Evolutionary conservation across 2,329 filamentous ascomycete species (phyloP).

Genomic region (Basipetospora sp.): DNA sequence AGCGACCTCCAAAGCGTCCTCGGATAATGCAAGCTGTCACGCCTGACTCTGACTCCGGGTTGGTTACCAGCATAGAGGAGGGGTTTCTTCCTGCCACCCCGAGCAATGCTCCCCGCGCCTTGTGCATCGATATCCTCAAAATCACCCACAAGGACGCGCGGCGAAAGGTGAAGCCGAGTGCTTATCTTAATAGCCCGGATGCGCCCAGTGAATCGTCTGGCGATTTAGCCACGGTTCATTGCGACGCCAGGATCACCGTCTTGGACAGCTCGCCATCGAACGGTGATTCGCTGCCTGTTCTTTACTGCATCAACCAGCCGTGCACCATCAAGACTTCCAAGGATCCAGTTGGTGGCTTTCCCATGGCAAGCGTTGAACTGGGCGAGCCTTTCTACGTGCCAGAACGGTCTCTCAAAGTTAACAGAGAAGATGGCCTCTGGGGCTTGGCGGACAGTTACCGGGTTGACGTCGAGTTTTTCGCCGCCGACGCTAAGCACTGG

Average conservation of each 20-base stretch:
- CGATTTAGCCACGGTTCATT: constrained; percentile 17
- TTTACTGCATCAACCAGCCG: constrained; percentile 39
- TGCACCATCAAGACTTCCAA: constrained; percentile 37
- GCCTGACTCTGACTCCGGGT: not conserved
- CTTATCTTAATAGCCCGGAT: constrained; percentile 14
- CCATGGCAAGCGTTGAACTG: constrained; percentile 33
- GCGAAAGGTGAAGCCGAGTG: constrained; percentile 20
- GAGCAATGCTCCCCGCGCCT: constrained; percentile 10
- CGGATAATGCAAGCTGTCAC: not conserved
- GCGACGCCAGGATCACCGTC: constrained; percentile 25
- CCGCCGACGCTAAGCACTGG: constrained; percentile 34
- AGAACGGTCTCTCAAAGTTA: constrained; percentile 34
- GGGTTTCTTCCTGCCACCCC: not conserved
- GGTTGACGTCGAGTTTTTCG: constrained; percentile 37
- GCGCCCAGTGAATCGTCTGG: constrained; percentile 9
- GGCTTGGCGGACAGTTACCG: constrained; percentile 35
- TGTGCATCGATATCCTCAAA: constrained; percentile 39
- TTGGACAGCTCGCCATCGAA: constrained; percentile 20
- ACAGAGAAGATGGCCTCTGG: constrained; percentile 31
- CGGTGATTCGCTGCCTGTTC: constrained; percentile 13
- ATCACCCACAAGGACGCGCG: constrained; percentile 33
- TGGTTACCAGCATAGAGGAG: no score
- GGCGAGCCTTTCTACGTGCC: constrained; percentile 36
- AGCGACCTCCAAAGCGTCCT: constrained; percentile 4
- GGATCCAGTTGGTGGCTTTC: constrained; percentile 29